These are phyloP conservation scores for Stagonosporopsis rhizophila DNA, from an alignment of 2,329 filamentous ascomycete genomes.

Conservation along the genomic window DNA sequence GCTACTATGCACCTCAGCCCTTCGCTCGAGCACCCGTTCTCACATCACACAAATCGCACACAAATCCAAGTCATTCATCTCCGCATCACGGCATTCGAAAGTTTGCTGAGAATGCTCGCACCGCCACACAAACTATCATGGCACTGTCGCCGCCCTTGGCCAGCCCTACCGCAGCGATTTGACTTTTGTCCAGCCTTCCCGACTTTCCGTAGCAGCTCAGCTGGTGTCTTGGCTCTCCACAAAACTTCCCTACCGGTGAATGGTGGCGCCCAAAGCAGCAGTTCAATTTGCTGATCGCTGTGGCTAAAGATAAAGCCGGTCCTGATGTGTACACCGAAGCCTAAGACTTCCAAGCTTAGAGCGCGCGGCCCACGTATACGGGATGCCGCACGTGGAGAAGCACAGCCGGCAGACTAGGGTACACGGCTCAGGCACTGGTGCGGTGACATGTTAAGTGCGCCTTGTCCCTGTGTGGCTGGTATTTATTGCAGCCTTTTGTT, in stretches of 20 bases:
- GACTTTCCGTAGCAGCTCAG: slow-evolving; percentile 9
- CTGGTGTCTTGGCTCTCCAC: slow-evolving; percentile 20
- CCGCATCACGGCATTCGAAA: background rate
- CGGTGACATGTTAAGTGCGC: slow-evolving; percentile 17
- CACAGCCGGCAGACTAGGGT: background rate
- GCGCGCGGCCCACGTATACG: slow-evolving; percentile 21
- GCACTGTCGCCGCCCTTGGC: background rate
- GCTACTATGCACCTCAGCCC: slow-evolving; percentile 4
- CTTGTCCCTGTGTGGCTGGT: slow-evolving; percentile 8
- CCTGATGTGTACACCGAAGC: slow-evolving; percentile 6
- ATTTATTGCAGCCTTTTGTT: background rate
- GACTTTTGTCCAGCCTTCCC: background rate
- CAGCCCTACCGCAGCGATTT: slow-evolving; percentile 1
- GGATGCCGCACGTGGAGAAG: background rate
- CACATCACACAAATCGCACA: background rate
- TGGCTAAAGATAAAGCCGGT: slow-evolving; percentile 4
- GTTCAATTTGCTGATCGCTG: slow-evolving; percentile 6
- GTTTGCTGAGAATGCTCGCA: background rate
- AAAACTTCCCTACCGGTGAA: background rate
- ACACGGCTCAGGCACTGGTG: slow-evolving; percentile 8
- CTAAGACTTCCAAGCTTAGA: slow-evolving; percentile 7
- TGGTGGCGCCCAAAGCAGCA: background rate
- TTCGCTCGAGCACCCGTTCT: background rate
- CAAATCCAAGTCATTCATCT: background rate
- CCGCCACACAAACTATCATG: background rate